A percentile compares a stretch with the other conserved stretches of the same genome.
Evolutionary conservation across 1,284 basidiomycete species (phyloP).

Genomic region (Wallemia mellicola): DNA sequence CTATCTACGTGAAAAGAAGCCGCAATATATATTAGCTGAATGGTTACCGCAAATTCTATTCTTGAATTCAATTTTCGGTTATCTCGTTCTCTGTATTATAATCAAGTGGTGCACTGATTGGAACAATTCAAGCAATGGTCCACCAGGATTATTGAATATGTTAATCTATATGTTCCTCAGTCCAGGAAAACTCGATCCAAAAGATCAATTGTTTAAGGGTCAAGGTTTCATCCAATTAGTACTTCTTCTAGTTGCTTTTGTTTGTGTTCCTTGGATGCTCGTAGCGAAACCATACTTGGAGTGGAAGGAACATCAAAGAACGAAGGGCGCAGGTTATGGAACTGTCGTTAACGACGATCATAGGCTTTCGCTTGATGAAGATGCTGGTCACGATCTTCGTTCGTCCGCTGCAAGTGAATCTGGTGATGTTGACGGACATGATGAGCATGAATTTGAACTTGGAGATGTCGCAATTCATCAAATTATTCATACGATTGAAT

Average conservation of each 20-base stretch:
- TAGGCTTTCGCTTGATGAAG: constrained; percentile 12
- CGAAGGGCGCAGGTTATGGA: constrained; percentile 52
- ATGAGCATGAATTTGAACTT: constrained; percentile 48
- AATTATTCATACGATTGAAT: constrained; percentile 93
- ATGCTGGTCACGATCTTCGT: constrained; percentile 23
- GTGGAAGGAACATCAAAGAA: constrained; percentile 69
- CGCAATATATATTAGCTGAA: constrained; percentile 61
- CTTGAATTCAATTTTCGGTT: constrained; percentile 89
- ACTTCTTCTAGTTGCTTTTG: constrained; percentile 43
- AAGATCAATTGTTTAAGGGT: constrained; percentile 48
- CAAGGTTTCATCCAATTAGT: constrained; percentile 63
- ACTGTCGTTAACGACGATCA: constrained; percentile 23
- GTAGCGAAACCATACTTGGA: constrained; percentile 73
- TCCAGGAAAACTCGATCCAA: constrained; percentile 44
- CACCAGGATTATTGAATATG: constrained; percentile 83
- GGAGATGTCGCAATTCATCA: constrained; percentile 88
- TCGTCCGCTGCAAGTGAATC: constrained; percentile 17
- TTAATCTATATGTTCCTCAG: constrained; percentile 77
- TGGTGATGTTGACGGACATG: constrained; percentile 59
- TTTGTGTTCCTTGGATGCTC: constrained; percentile 91
- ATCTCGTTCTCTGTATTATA: constrained; percentile 74
- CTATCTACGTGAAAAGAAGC: constrained; percentile 69
- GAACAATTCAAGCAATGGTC: constrained; percentile 33
- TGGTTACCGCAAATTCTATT: constrained; percentile 94
- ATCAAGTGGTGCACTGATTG: constrained; percentile 96